phyloP scores from a whole-genome alignment of 164 flowering plant genomes.

The Sextonia rubra region DNA sequence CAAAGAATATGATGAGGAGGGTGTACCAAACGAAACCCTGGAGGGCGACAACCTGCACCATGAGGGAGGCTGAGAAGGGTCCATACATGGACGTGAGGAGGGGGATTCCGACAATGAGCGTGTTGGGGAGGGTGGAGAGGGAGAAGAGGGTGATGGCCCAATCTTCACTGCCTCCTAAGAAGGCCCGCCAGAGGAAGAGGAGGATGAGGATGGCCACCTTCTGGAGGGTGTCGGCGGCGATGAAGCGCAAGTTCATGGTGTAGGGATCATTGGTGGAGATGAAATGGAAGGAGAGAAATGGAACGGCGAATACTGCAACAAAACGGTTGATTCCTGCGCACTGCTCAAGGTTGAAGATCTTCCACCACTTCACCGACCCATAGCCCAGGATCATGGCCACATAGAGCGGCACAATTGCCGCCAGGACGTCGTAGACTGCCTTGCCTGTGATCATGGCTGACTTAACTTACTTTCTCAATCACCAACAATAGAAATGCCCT shows the following conservation, averaged over 20 bases:
- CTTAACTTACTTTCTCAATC: too few species aligned
- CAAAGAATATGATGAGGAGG: conserved; percentile 78
- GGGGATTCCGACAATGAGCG: conserved; percentile 96
- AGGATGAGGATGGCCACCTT: conserved; percentile 63
- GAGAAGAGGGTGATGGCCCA: conserved; percentile 94
- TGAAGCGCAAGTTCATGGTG: conserved; percentile 79
- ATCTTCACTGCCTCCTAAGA: conserved; percentile 49
- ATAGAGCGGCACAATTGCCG: conserved; percentile 75
- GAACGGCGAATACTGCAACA: conserved; percentile 92
- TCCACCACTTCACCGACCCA: conserved; percentile 95
- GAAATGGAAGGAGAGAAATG: conserved; percentile 86
- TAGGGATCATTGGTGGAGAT: conserved; percentile 80
- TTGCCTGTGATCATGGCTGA: conserved; percentile 74
- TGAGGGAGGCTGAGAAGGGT: conserved; percentile 56
- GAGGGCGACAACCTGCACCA: conserved; percentile 88
- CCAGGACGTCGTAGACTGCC: conserved; percentile 75
- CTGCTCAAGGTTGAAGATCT: conserved; percentile 88
- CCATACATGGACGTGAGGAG: conserved; percentile 90
- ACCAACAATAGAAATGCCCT: too few species aligned
- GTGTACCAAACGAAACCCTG: conserved; percentile 94
- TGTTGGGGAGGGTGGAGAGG: conserved; percentile 47
- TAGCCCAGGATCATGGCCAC: conserved; percentile 93
- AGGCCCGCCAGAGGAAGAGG: conserved; percentile 60
- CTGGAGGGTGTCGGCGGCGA: conserved; percentile 85
- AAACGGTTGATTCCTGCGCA: conserved; percentile 95